phyloP scores from a whole-genome alignment of 768 basidiomycete species.

The Pholiota conissans region DNA sequence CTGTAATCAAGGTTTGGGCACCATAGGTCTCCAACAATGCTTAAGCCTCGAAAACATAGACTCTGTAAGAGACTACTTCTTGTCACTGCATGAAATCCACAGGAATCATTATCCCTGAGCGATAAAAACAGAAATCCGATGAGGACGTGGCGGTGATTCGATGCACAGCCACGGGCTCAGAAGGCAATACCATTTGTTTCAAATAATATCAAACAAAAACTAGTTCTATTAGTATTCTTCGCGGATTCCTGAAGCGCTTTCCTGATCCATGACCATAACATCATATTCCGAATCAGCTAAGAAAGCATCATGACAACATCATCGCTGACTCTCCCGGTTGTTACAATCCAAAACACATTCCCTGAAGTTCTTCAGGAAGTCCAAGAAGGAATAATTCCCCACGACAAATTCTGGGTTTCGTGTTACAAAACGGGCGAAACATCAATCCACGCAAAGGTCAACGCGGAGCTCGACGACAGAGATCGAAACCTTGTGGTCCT shows the following conservation, averaged over 20 bases:
- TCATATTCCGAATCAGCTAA: no score
- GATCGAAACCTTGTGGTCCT: conserved; percentile 51
- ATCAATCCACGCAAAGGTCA: conserved; percentile 67
- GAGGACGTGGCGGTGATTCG: neutral
- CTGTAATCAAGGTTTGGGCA: no score
- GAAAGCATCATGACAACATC: conserved; percentile 14
- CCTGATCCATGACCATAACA: no score
- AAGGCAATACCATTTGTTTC: neutral
- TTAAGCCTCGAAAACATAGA: no score
- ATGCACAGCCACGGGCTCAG: neutral
- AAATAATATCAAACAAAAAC: neutral
- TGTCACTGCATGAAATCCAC: no score
- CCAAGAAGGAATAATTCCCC: conserved; percentile 49
- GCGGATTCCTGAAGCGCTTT: no score
- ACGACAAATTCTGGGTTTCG: conserved; percentile 74
- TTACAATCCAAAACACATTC: conserved; percentile 63
- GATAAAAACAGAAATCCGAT: no score
- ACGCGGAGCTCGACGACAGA: conserved; percentile 50
- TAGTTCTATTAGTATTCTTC: neutral
- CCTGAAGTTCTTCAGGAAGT: conserved; percentile 63
- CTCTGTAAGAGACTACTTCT: no score
- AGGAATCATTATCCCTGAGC: no score
- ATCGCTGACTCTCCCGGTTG: conserved; percentile 43
- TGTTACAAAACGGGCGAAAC: conserved; percentile 56
- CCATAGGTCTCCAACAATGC: no score